Base-by-base conservation (phyloP, 2,329 filamentous ascomycete species). In the Davidsoniella eucalypti region DNA sequence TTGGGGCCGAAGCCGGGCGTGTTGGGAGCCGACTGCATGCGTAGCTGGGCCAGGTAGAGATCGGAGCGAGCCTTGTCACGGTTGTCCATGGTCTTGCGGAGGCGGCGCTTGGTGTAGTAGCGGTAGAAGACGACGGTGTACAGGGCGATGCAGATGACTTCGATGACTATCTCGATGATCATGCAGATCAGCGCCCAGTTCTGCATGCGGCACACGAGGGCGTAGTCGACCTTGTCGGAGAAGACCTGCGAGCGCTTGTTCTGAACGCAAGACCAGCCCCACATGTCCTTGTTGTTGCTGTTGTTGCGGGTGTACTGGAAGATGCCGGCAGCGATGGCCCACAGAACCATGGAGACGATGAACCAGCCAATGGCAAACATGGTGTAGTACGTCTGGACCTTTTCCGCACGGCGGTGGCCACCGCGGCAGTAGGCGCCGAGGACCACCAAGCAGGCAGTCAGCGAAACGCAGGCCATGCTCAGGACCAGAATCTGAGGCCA, bases 51-150 rank as follows among this genome's bases (percentile, higher is more conserved):
- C 55, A 96, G 85, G 71, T 96, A 96, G 56, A 98, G 78, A 64
- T 96, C 88, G 54, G 85, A 90, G 55, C 92, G 84, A 56, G 92
- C 92, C 61, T 85, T 84, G 72, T 98, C 92, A 59, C 92, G 87
- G 63, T 84, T 72, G 63, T 94, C 84, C 92, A 98, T 98, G 55
- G 87, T 88, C 75, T 95, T 96, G 67, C 84, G 81, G 55, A 98
- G 84, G 63, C 84, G 84, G 64, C 87, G 84, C 76, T 96, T 98
- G 57, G 84, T 87, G 78, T 88, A 94, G 75, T 94, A 93, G 59
- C 92, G 84, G 74, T 94, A 96, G 72, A 96, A 95, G 64, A 95
- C 80, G 61, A 95, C 76, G 61, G 78, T 87, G 73, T 98, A 98
- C 60, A 98, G 85, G 49, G 80, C 72, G 64, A 98, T 94, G 61